Base-by-base conservation (phyloP, 352 stramenopile species). In the Phytophthora nicotianae region DNA sequence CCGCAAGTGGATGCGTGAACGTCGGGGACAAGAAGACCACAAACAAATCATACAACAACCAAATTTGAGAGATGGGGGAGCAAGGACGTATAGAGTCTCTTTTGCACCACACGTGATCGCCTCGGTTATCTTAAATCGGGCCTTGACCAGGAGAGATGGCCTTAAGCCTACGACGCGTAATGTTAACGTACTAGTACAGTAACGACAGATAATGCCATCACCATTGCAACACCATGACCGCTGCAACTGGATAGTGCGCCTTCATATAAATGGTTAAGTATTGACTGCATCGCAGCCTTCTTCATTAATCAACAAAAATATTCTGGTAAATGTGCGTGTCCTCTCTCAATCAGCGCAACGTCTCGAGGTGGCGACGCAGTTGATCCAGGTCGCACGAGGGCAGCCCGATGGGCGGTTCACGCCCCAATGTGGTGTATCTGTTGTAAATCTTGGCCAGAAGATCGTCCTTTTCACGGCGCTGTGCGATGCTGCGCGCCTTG, bases 391-490 rank as follows among this genome's bases (percentile, higher is more conserved):
- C 78, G 74, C 84, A 94, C 11, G 84, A 90, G 20, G 78, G 79
- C 50, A 96, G 75, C 0, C 88, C 88, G 50, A 96, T 94, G 13
- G 88, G 86, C 50, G 85, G 75, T 33, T 96, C 88, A 41, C 85
- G 79, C 5, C 85, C 84, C 51, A 93, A 67, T 43, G 59, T 75
- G n/a, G 75, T 77, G 73, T 96, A 96, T 27, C 76, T 62, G 58
- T 89, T 91, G 60, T 86, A 84, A 51, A 96, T 86, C 54, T 73
- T 88, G n/a, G 83, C 86, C 4, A 96, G 64, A 13, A 96, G 70
- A 17, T 95, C 88, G 47, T 95, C 88, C 60, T 95, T 95, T 41
- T 91, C 78, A 26, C 86, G 86, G 10, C 88, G 84, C 26, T 89
- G 56, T 2, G 72, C 72, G 43, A 95, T 71, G 14, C 63, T 77